Base-by-base conservation (phyloP, 441 rosid species). In the Bocquillonia castaneifolia region DNA sequence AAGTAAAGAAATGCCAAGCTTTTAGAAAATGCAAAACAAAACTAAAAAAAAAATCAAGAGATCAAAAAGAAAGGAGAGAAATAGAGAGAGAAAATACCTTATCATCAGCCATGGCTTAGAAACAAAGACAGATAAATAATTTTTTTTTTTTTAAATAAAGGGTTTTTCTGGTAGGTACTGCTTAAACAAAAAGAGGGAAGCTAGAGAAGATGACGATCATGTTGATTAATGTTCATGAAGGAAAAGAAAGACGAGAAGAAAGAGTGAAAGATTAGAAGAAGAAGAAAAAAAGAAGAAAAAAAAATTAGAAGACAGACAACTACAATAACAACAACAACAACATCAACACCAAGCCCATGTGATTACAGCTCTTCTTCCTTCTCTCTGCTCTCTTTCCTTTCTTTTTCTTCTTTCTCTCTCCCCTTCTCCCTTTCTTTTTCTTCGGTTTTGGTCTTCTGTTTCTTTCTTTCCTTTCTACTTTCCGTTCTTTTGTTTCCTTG, bases 291-390 rank as follows among this genome's bases (percentile, higher is more conserved):
- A 53, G 58, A 44, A 50, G 39, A 79, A 74, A 66, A 28, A 20
- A 22, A 28, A 50, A 76, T 70, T 71, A 51, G 67, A 17, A 17
- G 57, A 64, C 44, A 20, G 63, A 80, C 75, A 80, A 78, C 83
- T n/a, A n/a, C n/a, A n/a, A n/a, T n/a, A n/a, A n/a, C n/a, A n/a
- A n/a, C n/a, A n/a, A n/a, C n/a, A n/a, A n/a, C n/a, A n/a, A n/a
- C n/a, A n/a, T n/a, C n/a, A n/a, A n/a, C n/a, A n/a, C n/a, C n/a
- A 82, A 82, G 85, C 56, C 80, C 92, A 88, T 88, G 94, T 88
- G 94, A 83, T 72, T 77, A 80, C 92, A 86, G 85, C 90, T 80
- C 82, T 67, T 52, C 36, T 25, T 32, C n/a, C 17, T 48, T 34
- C 60, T 40, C 42, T 36, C 28, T 25, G 18, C 59, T 31, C 53